A percentile compares a stretch with the other conserved stretches of the same genome.
These are phyloP conservation scores for Sanghuangporus baumii DNA, from an alignment of 1,284 basidiomycete genomes.

Conservation along the genomic window DNA sequence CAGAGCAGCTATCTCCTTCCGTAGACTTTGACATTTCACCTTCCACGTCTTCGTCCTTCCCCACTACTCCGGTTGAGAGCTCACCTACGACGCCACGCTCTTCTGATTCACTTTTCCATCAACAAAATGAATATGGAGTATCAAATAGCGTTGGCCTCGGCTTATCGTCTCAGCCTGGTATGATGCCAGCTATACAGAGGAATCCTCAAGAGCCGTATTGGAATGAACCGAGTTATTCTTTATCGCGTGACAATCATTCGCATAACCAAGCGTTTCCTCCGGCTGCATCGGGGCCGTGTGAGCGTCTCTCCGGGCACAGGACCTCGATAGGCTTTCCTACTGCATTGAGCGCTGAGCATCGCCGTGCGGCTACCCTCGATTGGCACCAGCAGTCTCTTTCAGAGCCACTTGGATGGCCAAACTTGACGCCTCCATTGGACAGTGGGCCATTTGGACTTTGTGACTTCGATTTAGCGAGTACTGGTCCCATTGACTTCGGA, in stretches of 20 bases:
- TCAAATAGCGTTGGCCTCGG: slow-evolving; percentile 26
- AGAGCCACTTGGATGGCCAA: slow-evolving; percentile 10
- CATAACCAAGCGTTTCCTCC: not conserved
- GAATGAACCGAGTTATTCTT: not conserved
- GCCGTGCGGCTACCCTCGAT: not conserved
- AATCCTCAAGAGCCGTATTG: slow-evolving; percentile 9
- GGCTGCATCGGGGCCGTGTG: not conserved
- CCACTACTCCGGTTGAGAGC: slow-evolving; percentile 64
- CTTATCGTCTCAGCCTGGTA: slow-evolving; percentile 3
- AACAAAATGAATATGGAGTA: slow-evolving; percentile 41
- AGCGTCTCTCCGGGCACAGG: slow-evolving; percentile 1
- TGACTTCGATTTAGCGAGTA: slow-evolving; percentile 12
- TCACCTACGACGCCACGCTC: slow-evolving; percentile 47
- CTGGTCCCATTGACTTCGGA: not conserved
- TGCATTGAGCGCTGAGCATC: not conserved
- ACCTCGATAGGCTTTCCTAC: not conserved
- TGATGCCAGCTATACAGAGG: not conserved
- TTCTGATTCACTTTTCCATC: slow-evolving; percentile 49
- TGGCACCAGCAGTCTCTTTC: slow-evolving; percentile 8
- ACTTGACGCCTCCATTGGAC: slow-evolving; percentile 7
- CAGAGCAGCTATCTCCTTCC: slow-evolving; percentile 37
- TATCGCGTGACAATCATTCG: not conserved
- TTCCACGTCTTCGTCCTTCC: slow-evolving; percentile 36
- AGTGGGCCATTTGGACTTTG: not conserved
- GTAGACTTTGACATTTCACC: slow-evolving; percentile 36